These are phyloP conservation scores for Euphorbia peplus DNA, from an alignment of 345 rosid genomes.

Conservation along the genomic window DNA sequence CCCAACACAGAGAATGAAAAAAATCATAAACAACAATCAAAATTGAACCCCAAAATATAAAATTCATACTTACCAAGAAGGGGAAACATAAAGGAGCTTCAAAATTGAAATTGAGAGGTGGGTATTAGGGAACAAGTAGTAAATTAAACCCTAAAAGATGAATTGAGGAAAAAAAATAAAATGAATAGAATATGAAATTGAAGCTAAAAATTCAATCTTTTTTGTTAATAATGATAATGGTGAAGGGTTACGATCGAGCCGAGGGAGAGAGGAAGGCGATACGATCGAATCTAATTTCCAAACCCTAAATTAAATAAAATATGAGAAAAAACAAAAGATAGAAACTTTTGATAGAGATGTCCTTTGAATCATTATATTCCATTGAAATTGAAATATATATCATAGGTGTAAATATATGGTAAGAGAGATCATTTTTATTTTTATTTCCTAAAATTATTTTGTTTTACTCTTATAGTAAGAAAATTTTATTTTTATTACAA, in stretches of 20 bases:
- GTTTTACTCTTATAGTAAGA: no score
- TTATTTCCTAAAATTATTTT: no score
- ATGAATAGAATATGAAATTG: background rate
- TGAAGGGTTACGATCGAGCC: conserved; percentile 19
- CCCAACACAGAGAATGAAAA: background rate
- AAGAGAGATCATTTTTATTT: no score
- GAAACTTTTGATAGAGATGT: conserved; percentile 16
- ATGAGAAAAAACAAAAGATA: conserved; percentile 6
- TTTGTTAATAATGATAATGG: background rate
- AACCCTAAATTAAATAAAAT: conserved; percentile 17
- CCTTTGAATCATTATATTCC: conserved; percentile 1
- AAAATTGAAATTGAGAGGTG: background rate
- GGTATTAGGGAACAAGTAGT: background rate
- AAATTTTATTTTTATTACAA: no score
- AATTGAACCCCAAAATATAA: no score
- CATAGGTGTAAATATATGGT: no score
- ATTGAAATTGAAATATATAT: background rate
- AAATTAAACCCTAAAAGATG: conserved; percentile 11
- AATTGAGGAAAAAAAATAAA: background rate
- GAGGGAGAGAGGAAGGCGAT: conserved; percentile 22
- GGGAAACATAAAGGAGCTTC: background rate
- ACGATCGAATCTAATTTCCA: conserved; percentile 21
- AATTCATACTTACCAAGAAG: conserved; percentile 7
- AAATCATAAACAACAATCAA: no score
- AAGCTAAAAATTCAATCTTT: background rate